Conservation (phyloP, 2,329 filamentous ascomycete genomes). For the Parastagonospora avenae region DNA sequence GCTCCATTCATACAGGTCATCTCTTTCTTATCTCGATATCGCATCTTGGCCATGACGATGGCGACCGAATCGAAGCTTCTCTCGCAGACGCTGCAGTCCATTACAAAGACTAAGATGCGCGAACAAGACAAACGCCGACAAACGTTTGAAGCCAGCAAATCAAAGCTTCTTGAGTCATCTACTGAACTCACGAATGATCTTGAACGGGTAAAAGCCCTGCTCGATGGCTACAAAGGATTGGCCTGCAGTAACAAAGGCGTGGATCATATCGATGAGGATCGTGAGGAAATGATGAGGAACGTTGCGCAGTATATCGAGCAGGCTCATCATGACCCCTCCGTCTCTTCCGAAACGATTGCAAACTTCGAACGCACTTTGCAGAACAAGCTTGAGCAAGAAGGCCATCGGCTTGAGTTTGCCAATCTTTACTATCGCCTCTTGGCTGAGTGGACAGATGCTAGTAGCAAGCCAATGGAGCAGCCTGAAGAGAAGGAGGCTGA, state of each 20-base stretch:
- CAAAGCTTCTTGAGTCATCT: constrained; percentile 6
- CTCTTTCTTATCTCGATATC: too few relatives aligned
- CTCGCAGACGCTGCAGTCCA: constrained; percentile 22
- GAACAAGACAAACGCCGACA: constrained; percentile 19
- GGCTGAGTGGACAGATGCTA: constrained; percentile 17
- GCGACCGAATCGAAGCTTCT: constrained; percentile 16
- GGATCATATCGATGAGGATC: constrained; percentile 13
- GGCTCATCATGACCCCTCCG: constrained; percentile 14
- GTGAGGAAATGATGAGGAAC: constrained; percentile 8
- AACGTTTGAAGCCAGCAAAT: constrained; percentile 16
- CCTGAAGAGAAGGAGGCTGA: constrained; percentile 11
- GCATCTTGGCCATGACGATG: constrained; percentile 2
- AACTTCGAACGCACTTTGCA: constrained; percentile 12
- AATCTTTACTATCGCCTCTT: constrained; percentile 22
- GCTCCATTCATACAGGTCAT: too few relatives aligned
- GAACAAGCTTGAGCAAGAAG: constrained; percentile 20
- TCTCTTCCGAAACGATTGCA: constrained; percentile 9
- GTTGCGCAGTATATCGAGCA: constrained; percentile 18
- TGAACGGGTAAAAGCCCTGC: constrained; percentile 7
- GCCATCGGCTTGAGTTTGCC: constrained; percentile 18
- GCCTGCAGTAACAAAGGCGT: constrained; percentile 19
- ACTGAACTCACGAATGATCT: constrained; percentile 7
- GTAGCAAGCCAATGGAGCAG: constrained; percentile 11
- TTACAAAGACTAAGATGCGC: constrained; percentile 19
- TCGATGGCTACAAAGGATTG: constrained; percentile 12